Conservation (phyloP, 2,329 filamentous ascomycete genomes). For the Hypoxylon sp. region DNA sequence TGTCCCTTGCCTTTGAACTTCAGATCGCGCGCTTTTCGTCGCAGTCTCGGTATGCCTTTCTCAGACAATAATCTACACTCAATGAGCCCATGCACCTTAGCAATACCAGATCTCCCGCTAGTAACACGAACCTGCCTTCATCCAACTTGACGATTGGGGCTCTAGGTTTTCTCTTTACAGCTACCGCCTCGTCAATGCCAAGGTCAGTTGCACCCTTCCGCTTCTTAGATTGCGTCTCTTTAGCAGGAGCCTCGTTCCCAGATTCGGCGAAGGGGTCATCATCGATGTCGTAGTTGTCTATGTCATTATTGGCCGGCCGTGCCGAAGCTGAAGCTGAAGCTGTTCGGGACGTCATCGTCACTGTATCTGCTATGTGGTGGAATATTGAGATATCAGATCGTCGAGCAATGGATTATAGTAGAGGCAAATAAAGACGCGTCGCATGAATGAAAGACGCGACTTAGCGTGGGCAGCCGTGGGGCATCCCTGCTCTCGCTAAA, state of each 20-base stretch:
- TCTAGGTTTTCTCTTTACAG: constrained; percentile 80
- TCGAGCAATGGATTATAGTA: not conserved
- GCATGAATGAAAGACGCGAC: constrained; percentile 31
- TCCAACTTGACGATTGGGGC: constrained; percentile 86
- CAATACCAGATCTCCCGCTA: not conserved
- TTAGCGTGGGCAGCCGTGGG: constrained; percentile 28
- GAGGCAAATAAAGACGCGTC: constrained; percentile 31
- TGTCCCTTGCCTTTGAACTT: constrained; percentile 94
- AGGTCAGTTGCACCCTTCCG: constrained; percentile 66
- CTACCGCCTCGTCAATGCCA: constrained; percentile 88
- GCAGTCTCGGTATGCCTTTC: constrained; percentile 85
- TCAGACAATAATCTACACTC: constrained; percentile 78
- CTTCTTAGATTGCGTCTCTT: constrained; percentile 57
- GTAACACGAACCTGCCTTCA: constrained; percentile 70
- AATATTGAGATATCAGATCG: not conserved
- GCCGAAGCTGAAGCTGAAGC: constrained; percentile 27
- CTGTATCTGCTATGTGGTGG: not conserved
- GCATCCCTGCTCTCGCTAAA: constrained; percentile 19
- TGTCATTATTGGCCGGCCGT: constrained; percentile 69
- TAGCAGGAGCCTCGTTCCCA: constrained; percentile 54
- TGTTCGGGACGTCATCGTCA: constrained; percentile 49
- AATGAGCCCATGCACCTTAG: constrained; percentile 7
- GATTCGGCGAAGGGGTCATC: constrained; percentile 65
- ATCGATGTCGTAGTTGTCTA: constrained; percentile 82
- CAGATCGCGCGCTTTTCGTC: constrained; percentile 76